Base-by-base conservation (phyloP, 116 monocot species). In the Phalaenopsis hybrid region DNA sequence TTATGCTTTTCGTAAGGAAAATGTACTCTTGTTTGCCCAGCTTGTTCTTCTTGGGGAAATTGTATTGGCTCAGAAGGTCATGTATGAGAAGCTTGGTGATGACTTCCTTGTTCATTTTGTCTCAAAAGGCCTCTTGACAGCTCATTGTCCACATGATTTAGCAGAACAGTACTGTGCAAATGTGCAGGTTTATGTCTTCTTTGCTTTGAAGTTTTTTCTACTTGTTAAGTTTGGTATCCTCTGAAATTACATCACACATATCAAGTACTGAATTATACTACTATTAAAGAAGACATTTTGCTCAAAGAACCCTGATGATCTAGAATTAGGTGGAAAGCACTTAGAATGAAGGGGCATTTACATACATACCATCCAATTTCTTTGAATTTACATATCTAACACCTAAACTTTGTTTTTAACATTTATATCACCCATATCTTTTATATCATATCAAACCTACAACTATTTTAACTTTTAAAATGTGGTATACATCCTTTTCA, bases 21-120 rank as follows among this genome's bases (percentile, higher is more conserved):
- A 6, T 8, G 4, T 48, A 9, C 8, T 48, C 48, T 48, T 48
- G 9, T 48, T 8, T 48, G 4, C 48, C 48, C 6, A 97, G 96
- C 87, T 94, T 87, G 52, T 94, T 68, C 88, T 97, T 57, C 94
- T 97, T 83, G 95, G 91, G 76, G 97, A 94, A 88, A 94, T 97
- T 74, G 83, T 92, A 68, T 72, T 85, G 81, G 94, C 97, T 59
- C 90, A 94, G 48, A 94, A 93, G 81, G 87, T 93, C 51, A 97
- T 97, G 91, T 93, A 91, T 85, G 94, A 97, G 80, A 93, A 87
- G 74, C 94, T 94, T 80, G 92, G 97, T 17, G 77, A 88, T 61
- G 88, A 90, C 37, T 97, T 97, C 50, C 78, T 94, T 67, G 21
- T 84, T 59, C 81, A 87, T 75, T 97, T 97, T 83, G 85, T 93